These are phyloP conservation scores for Hansenula lynferdii DNA, from an alignment of 1,139 yeast genomes.

Conservation along the genomic window DNA sequence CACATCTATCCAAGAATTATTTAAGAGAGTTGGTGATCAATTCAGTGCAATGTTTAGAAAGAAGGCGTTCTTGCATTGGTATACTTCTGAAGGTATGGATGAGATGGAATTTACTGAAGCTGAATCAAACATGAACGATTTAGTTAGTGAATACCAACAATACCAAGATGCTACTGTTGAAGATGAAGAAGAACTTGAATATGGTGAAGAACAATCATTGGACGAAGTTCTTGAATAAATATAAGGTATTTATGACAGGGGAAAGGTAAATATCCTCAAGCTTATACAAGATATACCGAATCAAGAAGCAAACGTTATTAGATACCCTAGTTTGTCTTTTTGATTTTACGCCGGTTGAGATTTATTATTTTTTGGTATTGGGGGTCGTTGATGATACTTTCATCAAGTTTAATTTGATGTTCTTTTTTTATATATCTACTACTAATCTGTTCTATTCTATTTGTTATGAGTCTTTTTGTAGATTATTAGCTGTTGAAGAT, in stretches of 20 bases:
- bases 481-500: too few relatives aligned
- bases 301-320: too few relatives aligned
- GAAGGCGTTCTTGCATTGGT: slow-evolving; percentile 99
- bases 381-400: slow-evolving; percentile 3
- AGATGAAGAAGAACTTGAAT: slow-evolving; percentile 73
- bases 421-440: slow-evolving; percentile 1
- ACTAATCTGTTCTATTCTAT: slow-evolving; percentile 2
- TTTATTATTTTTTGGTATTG: neutral
- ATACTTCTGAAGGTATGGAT: slow-evolving; percentile 96
- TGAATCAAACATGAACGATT: slow-evolving; percentile 92
- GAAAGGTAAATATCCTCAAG: too few relatives aligned
- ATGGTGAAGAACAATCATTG: slow-evolving; percentile 24
- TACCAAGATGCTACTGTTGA: slow-evolving; percentile 90
- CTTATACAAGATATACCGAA: too few relatives aligned
- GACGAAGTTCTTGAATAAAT: slow-evolving; percentile 25
- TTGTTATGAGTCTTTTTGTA: too few relatives aligned
- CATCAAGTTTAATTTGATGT: neutral
- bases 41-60: slow-evolving; percentile 97
- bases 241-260: too few relatives aligned
- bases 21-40: slow-evolving; percentile 95
- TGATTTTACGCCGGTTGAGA: slow-evolving; percentile 1
- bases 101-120: slow-evolving; percentile 92
- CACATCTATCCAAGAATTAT: slow-evolving; percentile 96
- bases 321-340: slow-evolving; percentile 1
- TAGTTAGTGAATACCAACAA: slow-evolving; percentile 95